Base-by-base conservation (phyloP, 1,139 yeast species). In the Pichia sp. region DNA sequence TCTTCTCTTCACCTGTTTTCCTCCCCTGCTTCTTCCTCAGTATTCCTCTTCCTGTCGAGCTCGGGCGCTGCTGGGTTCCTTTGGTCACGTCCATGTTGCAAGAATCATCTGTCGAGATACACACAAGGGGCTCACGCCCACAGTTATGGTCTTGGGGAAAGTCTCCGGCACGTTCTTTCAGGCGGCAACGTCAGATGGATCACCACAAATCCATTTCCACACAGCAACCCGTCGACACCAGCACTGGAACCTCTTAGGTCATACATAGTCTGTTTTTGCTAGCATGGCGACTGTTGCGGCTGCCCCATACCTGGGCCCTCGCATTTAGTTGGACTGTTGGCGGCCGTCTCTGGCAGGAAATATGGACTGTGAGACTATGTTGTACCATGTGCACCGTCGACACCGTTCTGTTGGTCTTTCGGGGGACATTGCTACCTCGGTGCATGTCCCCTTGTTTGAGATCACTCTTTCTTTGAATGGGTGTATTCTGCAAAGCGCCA, bases 61-160 rank as follows among this genome's bases (percentile, higher is more conserved):
- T 10, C 15, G 8, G n/a, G 13, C 7, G 15, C 40, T 13, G 10
- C n/a, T 11, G n/a, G 2, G 4, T 36, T 15, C 15, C n/a, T 6
- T 36, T 36, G 11, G 4, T 41, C 36, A 26, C 49, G 54, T 54
- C 54, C 53, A 56, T 59, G 60, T 54, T 42, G 36, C 53, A 60
- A 59, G 65, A 62, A 62, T 59, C 65, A 55, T 61, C 61, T 55
- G 44, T 62, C 64, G 57, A 61, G 65, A 62, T 57, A 49, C 51
- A 57, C 65, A 56, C 23, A 58, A 53, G 60, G 65, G 53, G 56
- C 47, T 16, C 23, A 10, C n/a, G 11, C 10, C 10, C 7, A 49
- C 51, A 45, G 10, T 5, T 11, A 1, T 15, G 29, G 61, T 59
- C 65, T 60, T 57, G 63, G 65, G 65, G 65, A 59, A 62, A 62